These are phyloP conservation scores for Oldenlandia corymbosa DNA, from an alignment of 257 asterid species.

Conservation along the genomic window DNA sequence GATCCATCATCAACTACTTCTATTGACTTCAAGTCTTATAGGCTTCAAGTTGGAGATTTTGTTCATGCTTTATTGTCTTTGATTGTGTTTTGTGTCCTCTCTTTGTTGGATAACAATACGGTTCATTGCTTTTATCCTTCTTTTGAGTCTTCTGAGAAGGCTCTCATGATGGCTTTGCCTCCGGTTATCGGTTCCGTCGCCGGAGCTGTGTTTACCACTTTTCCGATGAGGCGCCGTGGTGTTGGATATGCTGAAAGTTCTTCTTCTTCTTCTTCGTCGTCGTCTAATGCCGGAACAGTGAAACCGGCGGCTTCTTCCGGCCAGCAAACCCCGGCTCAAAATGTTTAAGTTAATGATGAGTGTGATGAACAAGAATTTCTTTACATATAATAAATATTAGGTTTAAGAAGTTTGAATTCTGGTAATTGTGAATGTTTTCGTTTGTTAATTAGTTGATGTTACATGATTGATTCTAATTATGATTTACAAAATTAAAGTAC, in stretches of 20 bases:
- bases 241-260: conserved; percentile 51
- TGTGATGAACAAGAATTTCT: too few species aligned
- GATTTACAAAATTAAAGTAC: too few species aligned
- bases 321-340: too few species aligned
- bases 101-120: conserved; percentile 52
- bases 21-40: conserved; percentile 41
- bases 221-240: conserved; percentile 63
- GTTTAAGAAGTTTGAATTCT: too few species aligned
- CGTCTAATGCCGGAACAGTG: too few species aligned
- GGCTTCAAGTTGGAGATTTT: conserved; percentile 52
- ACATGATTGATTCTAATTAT: too few species aligned
- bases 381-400: too few species aligned
- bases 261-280: neutral
- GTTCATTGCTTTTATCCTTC: conserved; percentile 66
- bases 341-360: too few species aligned
- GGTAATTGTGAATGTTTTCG: too few species aligned
- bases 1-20: neutral
- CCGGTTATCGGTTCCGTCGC: conserved; percentile 52
- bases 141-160: conserved; percentile 43
- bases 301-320: too few species aligned
- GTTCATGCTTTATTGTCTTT: conserved; percentile 53
- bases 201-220: conserved; percentile 39
- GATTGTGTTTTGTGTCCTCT: conserved; percentile 47
- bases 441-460: too few species aligned
- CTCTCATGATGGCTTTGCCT: conserved; percentile 54